Evolutionary conservation across 2,329 filamentous ascomycete genomes (phyloP).

Genomic region (Mycosphaerella sp.): DNA sequence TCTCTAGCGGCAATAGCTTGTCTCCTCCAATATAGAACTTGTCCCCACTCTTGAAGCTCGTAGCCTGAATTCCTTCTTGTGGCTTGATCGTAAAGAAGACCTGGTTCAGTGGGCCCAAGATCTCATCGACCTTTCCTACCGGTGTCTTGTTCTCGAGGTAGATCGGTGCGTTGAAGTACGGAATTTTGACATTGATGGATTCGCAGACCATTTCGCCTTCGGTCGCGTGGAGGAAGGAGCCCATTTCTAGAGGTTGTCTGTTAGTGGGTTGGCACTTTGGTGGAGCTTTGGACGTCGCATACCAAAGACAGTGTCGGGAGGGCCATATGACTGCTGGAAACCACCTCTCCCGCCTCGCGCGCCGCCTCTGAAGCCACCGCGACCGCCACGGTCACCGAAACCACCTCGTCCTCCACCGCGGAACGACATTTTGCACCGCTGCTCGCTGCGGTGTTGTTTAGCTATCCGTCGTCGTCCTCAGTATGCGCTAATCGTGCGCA

Average conservation of each 20-base stretch:
- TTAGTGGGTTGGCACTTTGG: not conserved
- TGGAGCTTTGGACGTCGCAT: conserved; percentile 2
- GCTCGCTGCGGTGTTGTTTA: not conserved
- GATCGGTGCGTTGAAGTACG: conserved; percentile 98
- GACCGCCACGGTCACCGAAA: conserved; percentile 22
- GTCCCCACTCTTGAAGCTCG: conserved; percentile 91
- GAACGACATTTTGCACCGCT: conserved; percentile 25
- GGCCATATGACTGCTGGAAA: conserved; percentile 38
- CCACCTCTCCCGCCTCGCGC: conserved; percentile 30
- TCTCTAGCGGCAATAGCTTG: conserved; percentile 90
- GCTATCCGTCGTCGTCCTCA: not conserved
- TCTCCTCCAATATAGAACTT: conserved; percentile 87
- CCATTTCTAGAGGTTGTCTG: conserved; percentile 60
- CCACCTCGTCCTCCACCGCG: conserved; percentile 24
- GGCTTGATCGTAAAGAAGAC: conserved; percentile 99
- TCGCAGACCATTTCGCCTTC: conserved; percentile 98
- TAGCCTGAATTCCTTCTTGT: conserved; percentile 89
- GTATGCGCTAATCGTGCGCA: conserved; percentile 6
- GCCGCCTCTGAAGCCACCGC: conserved; percentile 28
- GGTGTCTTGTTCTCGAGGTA: conserved; percentile 95
- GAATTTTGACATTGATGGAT: conserved; percentile 89
- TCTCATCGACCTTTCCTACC: conserved; percentile 94
- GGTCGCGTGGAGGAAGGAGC: conserved; percentile 85
- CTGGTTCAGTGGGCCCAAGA: conserved; percentile 94
- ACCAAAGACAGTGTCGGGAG: conserved; percentile 42